These are phyloP conservation scores for Fusarium pseudograminearum DNA, from an alignment of 2,329 filamentous ascomycete genomes.

Conservation along the genomic window DNA sequence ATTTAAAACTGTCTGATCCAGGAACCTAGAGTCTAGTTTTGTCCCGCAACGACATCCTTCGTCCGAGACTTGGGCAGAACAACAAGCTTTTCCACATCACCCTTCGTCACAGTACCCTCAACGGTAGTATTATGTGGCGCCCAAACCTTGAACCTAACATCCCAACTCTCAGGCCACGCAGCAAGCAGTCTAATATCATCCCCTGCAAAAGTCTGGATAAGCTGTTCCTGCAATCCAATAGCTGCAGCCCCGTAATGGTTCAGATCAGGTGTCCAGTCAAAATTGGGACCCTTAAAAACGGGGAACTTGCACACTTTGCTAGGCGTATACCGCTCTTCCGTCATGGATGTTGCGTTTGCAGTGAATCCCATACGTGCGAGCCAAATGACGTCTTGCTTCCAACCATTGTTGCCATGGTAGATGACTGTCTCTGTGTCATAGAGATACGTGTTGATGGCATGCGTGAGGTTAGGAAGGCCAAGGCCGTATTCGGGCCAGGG, in stretches of 20 bases:
- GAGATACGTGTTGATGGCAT: constrained; percentile 12
- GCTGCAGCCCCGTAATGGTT: constrained; percentile 13
- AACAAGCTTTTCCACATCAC: not conserved
- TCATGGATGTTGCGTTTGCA: constrained; percentile 4
- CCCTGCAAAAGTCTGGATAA: constrained; percentile 7
- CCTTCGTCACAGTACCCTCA: not conserved
- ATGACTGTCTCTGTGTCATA: constrained; percentile 3
- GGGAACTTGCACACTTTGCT: constrained; percentile 18
- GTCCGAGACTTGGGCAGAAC: not conserved
- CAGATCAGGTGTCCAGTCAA: constrained; percentile 10
- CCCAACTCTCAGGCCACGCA: constrained; percentile 12
- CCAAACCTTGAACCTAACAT: constrained; percentile 7
- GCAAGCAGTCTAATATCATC: constrained; percentile 12
- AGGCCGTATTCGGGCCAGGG: constrained; percentile 17
- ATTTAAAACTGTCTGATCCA: not conserved
- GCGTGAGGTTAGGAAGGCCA: constrained; percentile 5
- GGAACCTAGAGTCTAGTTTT: not conserved
- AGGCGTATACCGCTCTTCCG: not conserved
- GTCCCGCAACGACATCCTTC: constrained; percentile 2
- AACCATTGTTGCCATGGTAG: constrained; percentile 11
- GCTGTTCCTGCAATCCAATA: constrained; percentile 19
- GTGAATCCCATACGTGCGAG: constrained; percentile 13
- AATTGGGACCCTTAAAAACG: constrained; percentile 9
- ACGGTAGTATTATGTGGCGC: constrained; percentile 1
- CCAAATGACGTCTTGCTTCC: constrained; percentile 22